These are phyloP conservation scores for Globisporangium middletonii DNA, from an alignment of 352 stramenopile species.

Conservation along the genomic window DNA sequence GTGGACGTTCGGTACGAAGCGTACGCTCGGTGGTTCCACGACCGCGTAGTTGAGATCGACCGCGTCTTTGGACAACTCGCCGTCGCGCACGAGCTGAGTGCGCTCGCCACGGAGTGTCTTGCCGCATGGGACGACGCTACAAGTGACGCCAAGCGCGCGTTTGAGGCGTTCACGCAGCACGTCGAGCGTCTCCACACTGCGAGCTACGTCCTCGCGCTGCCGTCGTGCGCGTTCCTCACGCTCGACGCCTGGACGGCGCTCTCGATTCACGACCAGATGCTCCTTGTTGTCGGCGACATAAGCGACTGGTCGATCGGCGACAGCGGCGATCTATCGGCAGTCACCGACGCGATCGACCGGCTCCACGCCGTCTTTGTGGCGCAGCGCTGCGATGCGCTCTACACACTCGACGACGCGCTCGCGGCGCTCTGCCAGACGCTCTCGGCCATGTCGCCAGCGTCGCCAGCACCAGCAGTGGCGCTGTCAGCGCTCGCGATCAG, in stretches of 20 bases:
- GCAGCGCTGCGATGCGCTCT: constrained; percentile 24
- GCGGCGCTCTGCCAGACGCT: constrained; percentile 36
- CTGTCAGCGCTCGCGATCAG: constrained; percentile 34
- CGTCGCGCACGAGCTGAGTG: constrained; percentile 38
- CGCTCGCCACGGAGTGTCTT: constrained; percentile 26
- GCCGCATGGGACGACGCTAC: background rate
- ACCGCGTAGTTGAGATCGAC: constrained; percentile 54
- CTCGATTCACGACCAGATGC: constrained; percentile 54
- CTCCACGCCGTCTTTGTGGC: constrained; percentile 46
- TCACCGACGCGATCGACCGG: constrained; percentile 26
- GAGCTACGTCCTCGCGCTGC: constrained; percentile 38
- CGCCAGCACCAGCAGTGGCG: constrained; percentile 11
- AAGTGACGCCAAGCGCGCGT: constrained; percentile 21
- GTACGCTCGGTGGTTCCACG: constrained; percentile 47
- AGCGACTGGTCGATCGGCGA: constrained; percentile 11
- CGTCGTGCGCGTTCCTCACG: constrained; percentile 29
- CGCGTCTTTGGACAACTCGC: constrained; percentile 48
- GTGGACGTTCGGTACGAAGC: constrained; percentile 18
- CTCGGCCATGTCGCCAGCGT: background rate
- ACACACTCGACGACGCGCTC: constrained; percentile 47
- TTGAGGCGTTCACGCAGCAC: constrained; percentile 42
- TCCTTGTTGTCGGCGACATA: constrained; percentile 31
- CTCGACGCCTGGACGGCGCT: constrained; percentile 51
- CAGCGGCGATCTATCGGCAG: background rate
- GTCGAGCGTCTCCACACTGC: constrained; percentile 60